phyloP scores from a whole-genome alignment of 805 yeast species.

The Kuraishia floccosa region DNA sequence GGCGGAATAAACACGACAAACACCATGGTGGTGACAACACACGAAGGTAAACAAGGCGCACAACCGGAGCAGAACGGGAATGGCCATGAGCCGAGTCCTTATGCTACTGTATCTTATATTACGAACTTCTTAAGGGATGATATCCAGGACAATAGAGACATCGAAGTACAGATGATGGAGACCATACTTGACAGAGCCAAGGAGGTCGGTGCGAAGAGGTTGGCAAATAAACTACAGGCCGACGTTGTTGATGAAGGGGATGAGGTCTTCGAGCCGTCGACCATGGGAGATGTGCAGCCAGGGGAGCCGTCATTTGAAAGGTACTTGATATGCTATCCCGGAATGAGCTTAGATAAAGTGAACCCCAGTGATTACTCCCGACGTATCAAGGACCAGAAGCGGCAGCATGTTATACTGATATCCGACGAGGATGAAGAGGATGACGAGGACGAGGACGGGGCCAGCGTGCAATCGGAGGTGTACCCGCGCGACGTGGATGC shows the following conservation, averaged over 20 bases:
- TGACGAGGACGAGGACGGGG: slow-evolving; percentile 22
- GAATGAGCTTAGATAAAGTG: too few species aligned
- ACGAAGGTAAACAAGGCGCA: slow-evolving; percentile 3
- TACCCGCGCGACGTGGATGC: slow-evolving; percentile 11
- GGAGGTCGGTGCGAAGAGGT: too few species aligned
- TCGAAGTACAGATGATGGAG: slow-evolving; percentile 44
- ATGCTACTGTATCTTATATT: slow-evolving; percentile 47
- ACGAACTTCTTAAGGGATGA: slow-evolving; percentile 59
- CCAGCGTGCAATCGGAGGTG: slow-evolving; percentile 7
- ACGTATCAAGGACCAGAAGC: too few species aligned
- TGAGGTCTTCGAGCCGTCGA: background rate
- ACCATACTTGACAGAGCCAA: slow-evolving; percentile 18
- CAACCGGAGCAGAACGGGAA: slow-evolving; percentile 14
- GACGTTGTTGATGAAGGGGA: too few species aligned
- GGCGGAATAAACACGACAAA: slow-evolving; percentile 70
- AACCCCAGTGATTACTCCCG: too few species aligned
- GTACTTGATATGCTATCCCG: slow-evolving; percentile 2
- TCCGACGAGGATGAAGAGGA: slow-evolving; percentile 27
- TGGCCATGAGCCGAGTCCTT: too few species aligned
- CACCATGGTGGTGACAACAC: slow-evolving; percentile 20
- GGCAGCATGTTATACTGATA: too few species aligned
- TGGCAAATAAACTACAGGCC: too few species aligned
- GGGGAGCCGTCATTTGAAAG: background rate
- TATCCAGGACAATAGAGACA: slow-evolving; percentile 45
- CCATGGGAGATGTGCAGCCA: background rate